These are phyloP conservation scores for Penicillium atrosanguineum DNA, from an alignment of 495 filamentous ascomycete species.

Conservation along the genomic window DNA sequence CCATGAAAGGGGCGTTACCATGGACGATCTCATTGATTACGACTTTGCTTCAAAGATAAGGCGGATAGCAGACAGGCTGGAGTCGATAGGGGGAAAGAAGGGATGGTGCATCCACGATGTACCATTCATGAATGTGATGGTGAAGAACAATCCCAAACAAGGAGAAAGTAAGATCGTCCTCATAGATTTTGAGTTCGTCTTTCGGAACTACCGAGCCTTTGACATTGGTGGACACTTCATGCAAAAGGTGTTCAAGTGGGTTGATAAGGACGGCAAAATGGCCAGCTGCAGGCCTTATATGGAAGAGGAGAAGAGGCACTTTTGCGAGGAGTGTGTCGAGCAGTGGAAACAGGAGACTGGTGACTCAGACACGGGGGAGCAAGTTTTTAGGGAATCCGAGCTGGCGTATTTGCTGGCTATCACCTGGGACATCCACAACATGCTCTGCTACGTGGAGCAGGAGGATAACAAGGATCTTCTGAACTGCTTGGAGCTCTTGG, in stretches of 20 bases:
- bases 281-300: slow-evolving; percentile 27
- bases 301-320: slow-evolving; percentile 31
- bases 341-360: slow-evolving; percentile 28
- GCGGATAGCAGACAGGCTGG: slow-evolving; percentile 18
- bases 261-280: slow-evolving; percentile 32
- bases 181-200: slow-evolving; percentile 34
- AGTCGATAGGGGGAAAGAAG: slow-evolving; percentile 21
- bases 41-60: slow-evolving; percentile 21
- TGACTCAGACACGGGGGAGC: slow-evolving; percentile 28
- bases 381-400: slow-evolving; percentile 29
- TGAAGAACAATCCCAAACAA: slow-evolving; percentile 24
- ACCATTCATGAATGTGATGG: slow-evolving; percentile 32
- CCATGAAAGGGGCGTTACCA: slow-evolving; percentile 22
- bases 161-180: slow-evolving; percentile 26
- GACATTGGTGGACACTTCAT: slow-evolving; percentile 35
- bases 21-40: slow-evolving; percentile 26
- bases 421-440: slow-evolving; percentile 33
- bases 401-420: slow-evolving; percentile 28
- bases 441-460: slow-evolving; percentile 29
- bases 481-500: slow-evolving; percentile 15
- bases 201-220: slow-evolving; percentile 32
- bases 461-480: slow-evolving; percentile 25
- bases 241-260: slow-evolving; percentile 38
- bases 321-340: slow-evolving; percentile 27
- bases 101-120: slow-evolving; percentile 35